Base-by-base conservation (phyloP, 2,329 filamentous ascomycete species). In the Hymenoscyphus fraxineus region DNA sequence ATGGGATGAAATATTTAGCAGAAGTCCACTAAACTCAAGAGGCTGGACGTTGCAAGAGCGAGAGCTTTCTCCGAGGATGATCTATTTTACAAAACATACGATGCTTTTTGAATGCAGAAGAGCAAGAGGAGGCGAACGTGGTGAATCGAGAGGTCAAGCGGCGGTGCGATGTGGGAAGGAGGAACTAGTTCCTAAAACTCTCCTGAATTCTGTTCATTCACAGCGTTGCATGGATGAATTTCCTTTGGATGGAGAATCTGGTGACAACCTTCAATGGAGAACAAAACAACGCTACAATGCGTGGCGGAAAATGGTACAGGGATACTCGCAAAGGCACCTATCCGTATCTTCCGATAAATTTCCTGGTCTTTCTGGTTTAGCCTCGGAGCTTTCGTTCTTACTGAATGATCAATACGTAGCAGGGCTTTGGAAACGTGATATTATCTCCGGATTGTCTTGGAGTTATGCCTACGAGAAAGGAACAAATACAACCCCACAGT, bases 21-120 rank as follows among this genome's bases (percentile, higher is more conserved):
- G 27, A 39, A 55, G 59, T 39, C 35, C 39, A 39, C 61, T 61
- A 39, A 47, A 16, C 16, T 40, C 22, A 58, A 32, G 63, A n/a
- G 63, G 44, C 58, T 68, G 67, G 65, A 63, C 44, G 19, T 47
- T 68, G n/a, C 67, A 68, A 58, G 67, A 68, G 56, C 44, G 67
- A 38, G 31, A 64, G 3, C 40, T 68, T 13, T 31, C 64, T 1
- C 61, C 65, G 19, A 51, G 63, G 60, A 67, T 58, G 2, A 19
- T 68, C 2, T 61, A 68, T 38, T 67, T 65, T 54, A 58, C 39
- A n/a, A 38, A 57, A 10, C 51, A 47, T 16, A 39, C 65, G 15
- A 16, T 67, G 39, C 22, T 67, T 6, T 67, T 64, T 59, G 64
- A 66, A 44, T 67, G 66, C 40, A 15, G 35, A 9, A 35, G 60